A percentile compares a stretch with the other conserved stretches of the same genome.
These are phyloP conservation scores for Blastomyces parvus DNA, from an alignment of 2,329 filamentous ascomycete genomes.

Conservation along the genomic window DNA sequence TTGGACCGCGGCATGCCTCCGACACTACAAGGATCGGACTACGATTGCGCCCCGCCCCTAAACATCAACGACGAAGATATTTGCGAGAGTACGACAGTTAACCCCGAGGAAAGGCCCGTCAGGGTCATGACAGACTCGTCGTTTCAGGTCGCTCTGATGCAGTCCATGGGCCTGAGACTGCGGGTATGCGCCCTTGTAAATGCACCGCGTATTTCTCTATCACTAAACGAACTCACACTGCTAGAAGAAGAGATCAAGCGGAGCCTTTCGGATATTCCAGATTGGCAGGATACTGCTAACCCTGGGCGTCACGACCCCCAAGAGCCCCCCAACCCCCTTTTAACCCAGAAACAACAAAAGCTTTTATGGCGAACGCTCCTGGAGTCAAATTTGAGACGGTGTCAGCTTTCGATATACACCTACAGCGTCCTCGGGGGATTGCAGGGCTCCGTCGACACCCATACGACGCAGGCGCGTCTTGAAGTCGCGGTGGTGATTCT, in stretches of 20 bases:
- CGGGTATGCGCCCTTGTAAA: constrained; percentile 21
- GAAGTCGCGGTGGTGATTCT: constrained; percentile 32
- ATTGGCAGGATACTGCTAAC: constrained; percentile 21
- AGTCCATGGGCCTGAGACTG: constrained; percentile 19
- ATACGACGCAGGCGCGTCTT: constrained; percentile 28
- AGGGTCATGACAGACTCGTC: constrained; percentile 31
- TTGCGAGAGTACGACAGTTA: constrained; percentile 24
- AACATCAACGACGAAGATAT: constrained; percentile 46
- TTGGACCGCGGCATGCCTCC: constrained; percentile 48
- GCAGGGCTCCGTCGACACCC: constrained; percentile 25
- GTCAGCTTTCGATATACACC: constrained; percentile 32
- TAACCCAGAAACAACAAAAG: constrained; percentile 24
- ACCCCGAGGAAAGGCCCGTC: constrained; percentile 24
- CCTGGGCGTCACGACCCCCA: constrained; percentile 6
- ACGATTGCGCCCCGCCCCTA: constrained; percentile 41
- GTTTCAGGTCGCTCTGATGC: constrained; percentile 25
- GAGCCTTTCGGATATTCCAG: constrained; percentile 27
- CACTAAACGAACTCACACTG: constrained; percentile 31
- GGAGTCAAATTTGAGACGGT: constrained; percentile 29
- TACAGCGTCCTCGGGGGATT: constrained; percentile 31
- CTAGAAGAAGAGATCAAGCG: constrained; percentile 33
- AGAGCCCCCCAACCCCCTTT: constrained; percentile 16
- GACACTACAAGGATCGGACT: constrained; percentile 34
- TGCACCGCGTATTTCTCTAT: constrained; percentile 15
- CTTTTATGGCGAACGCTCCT: constrained; percentile 27